These are phyloP conservation scores for Leptographium procerum DNA, from an alignment of 2,329 filamentous ascomycete genomes.

Conservation along the genomic window DNA sequence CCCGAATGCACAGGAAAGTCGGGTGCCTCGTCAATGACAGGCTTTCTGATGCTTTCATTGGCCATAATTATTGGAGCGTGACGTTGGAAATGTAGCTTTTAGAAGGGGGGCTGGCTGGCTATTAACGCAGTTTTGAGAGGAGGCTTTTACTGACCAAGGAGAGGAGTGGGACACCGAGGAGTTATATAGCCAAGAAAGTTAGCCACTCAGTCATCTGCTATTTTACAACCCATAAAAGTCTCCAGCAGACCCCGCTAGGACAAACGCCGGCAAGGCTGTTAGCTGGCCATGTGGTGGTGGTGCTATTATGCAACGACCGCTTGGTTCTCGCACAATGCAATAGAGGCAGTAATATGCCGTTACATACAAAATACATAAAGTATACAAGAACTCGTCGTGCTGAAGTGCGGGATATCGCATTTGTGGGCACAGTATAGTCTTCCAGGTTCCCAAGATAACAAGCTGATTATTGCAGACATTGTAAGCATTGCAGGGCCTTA, in stretches of 20 bases:
- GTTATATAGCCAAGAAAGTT: not conserved
- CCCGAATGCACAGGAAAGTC: constrained; percentile 42
- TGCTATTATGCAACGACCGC: too few species aligned
- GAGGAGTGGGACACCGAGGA: not conserved
- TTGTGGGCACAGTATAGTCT: too few species aligned
- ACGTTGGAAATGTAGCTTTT: not conserved
- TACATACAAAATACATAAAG: too few species aligned
- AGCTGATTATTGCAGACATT: too few species aligned
- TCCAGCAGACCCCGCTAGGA: not conserved
- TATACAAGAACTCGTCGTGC: too few species aligned
- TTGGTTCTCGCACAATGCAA: too few species aligned
- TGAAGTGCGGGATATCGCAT: too few species aligned
- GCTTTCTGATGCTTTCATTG: constrained; percentile 17
- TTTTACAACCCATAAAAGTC: not conserved
- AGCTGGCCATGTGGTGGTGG: not conserved
- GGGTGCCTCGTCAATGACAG: constrained; percentile 41
- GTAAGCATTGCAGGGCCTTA: too few species aligned
- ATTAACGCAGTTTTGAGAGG: not conserved
- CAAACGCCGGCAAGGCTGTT: not conserved
- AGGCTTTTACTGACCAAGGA: not conserved
- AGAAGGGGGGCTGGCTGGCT: not conserved
- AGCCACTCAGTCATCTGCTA: not conserved
- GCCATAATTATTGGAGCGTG: constrained; percentile 19
- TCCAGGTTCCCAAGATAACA: too few species aligned
- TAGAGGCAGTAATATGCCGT: too few species aligned